A percentile compares a stretch with the other conserved stretches of the same genome.
Conservation (phyloP, 1,284 basidiomycete genomes). For the Fistulina hepatica region DNA sequence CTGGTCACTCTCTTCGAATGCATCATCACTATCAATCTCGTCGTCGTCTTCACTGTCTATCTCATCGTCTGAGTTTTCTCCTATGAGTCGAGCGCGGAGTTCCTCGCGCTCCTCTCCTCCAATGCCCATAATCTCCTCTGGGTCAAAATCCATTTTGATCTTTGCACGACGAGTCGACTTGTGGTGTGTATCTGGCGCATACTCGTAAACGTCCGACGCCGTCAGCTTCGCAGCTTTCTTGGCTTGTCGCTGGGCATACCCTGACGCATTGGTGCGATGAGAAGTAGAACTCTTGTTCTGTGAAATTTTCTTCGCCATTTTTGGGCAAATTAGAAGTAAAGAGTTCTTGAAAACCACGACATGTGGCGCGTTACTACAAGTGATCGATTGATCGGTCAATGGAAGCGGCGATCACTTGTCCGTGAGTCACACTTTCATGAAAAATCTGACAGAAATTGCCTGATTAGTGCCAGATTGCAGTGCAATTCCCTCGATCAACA, state of each 20-base stretch:
- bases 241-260: conserved; percentile 43
- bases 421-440: no score
- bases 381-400: no score
- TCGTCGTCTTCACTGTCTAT: conserved; percentile 65
- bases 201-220: conserved; percentile 52
- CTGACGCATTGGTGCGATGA: conserved; percentile 39
- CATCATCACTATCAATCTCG: conserved; percentile 69
- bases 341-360: no score
- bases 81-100: conserved; percentile 42
- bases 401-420: no score
- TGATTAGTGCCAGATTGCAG: no score
- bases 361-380: no score
- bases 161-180: conserved; percentile 45
- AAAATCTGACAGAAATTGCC: no score
- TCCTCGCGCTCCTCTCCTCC: conserved; percentile 27
- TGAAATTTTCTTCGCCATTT: no score
- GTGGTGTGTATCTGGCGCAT: conserved; percentile 32
- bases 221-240: conserved; percentile 28
- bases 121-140: conserved; percentile 38
- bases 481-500: no score
- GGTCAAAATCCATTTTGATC: conserved; percentile 43
- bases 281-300: no score
- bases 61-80: conserved; percentile 47
- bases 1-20: conserved; percentile 76
- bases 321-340: no score